Evolutionary conservation across 2,329 filamentous ascomycete genomes (phyloP).

Genomic region (Fusarium praegraminearum): DNA sequence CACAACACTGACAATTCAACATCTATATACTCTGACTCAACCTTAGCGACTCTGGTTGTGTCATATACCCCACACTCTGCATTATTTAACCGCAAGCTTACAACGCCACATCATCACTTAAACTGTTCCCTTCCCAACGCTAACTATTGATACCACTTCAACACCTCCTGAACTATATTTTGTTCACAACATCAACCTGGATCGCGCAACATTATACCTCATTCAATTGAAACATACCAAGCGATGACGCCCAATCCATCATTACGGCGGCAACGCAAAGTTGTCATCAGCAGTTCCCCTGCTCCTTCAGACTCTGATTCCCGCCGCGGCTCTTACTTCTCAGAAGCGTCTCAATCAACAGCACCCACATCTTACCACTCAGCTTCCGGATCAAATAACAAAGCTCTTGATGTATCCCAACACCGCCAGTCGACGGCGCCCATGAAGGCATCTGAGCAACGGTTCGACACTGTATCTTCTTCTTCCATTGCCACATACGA

Average conservation of each 20-base stretch:
- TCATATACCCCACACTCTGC: slow-evolving; percentile 21
- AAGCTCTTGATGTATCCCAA: slow-evolving; percentile 26
- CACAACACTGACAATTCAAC: slow-evolving; percentile 1
- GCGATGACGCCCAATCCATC: slow-evolving; percentile 41
- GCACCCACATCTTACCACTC: slow-evolving; percentile 48
- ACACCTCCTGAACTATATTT: slow-evolving; percentile 20
- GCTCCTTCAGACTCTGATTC: slow-evolving; percentile 45
- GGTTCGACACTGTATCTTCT: slow-evolving; percentile 50
- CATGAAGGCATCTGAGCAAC: slow-evolving; percentile 24
- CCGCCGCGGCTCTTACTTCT: slow-evolving; percentile 47
- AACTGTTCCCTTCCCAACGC: slow-evolving; percentile 11
- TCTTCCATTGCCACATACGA: slow-evolving; percentile 82
- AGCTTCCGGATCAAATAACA: slow-evolving; percentile 43
- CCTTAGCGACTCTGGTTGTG: slow-evolving; percentile 24
- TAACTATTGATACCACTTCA: slow-evolving; percentile 26
- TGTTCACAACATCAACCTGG: slow-evolving; percentile 9
- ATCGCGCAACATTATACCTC: slow-evolving; percentile 5
- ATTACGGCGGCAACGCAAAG: slow-evolving; percentile 44
- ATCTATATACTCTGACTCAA: slow-evolving; percentile 8
- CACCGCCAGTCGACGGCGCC: slow-evolving; percentile 25
- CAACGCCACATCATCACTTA: slow-evolving; percentile 9
- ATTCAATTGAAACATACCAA: slow-evolving; percentile 15
- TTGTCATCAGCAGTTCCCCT: slow-evolving; percentile 44
- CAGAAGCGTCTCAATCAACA: slow-evolving; percentile 46
- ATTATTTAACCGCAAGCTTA: slow-evolving; percentile 22